Percentiles rank a stretch among this genome's conserved stretches.
Evolutionary conservation across 78 protist species (phyloP).

Genomic region (Paulinella micropora): DNA sequence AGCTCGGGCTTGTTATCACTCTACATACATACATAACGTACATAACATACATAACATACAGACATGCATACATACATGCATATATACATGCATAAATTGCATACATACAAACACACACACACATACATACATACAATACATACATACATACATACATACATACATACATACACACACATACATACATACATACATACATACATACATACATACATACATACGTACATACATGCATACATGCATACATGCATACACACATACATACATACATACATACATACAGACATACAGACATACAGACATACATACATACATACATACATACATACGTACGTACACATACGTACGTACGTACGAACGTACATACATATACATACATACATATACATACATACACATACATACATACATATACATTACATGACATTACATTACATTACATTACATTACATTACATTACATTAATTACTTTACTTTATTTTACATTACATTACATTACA

Average conservation of each 20-base stretch:
- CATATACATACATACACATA: not conserved
- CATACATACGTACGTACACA: not conserved
- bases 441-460: not conserved
- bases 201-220: not conserved
- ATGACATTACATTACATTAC: not conserved
- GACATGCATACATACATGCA: no score
- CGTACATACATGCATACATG: not conserved
- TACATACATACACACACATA: not conserved
- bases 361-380: not conserved
- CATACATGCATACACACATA: not conserved
- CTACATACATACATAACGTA: no score
- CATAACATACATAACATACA: no score
- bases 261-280: not conserved
- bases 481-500: not conserved
- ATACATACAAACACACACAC: not conserved
- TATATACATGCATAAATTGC: not conserved
- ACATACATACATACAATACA: not conserved
- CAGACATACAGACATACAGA: not conserved
- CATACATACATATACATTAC: not conserved
- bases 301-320: not conserved
- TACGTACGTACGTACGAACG: not conserved
- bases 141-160: not conserved
- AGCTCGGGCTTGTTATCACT: no score
- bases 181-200: not conserved
- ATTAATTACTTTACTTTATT: not conserved